Base-by-base conservation (phyloP, 495 filamentous ascomycete species). In the Thermothielavioides terrestris region DNA sequence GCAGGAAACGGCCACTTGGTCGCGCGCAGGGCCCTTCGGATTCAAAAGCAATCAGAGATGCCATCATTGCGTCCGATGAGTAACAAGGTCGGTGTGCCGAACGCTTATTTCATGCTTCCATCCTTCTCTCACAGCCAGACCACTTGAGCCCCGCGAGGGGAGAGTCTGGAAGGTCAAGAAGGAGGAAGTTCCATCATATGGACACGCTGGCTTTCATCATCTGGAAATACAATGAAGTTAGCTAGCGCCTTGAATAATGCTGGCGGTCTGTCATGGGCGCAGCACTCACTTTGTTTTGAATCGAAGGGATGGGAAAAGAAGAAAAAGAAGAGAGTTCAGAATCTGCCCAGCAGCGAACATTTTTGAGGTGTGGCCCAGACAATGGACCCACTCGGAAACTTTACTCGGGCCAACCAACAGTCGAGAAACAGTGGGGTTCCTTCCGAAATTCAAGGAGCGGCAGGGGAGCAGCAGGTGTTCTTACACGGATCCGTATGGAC, bases 181-280 rank as follows among this genome's bases (percentile, higher is more conserved):
- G 75, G 75, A 73, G 77, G 78, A 73, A 80, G 79, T 78, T 70
- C 70, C 76, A 77, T 95, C 88, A 91, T 83, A 83, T 70, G 59
- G 81, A 85, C 91, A 96, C 91, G 76, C 86, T 36, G 80, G 87
- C 86, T 95, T 94, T 96, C 92, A 96, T 98, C 92, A 97, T 94
- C 87, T 95, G 65, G 4, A 43, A 40, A n/a, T n/a, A n/a, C n/a
- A n/a, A n/a, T n/a, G n/a, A n/a, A n/a, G n/a, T n/a, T n/a, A n/a
- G n/a, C n/a, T n/a, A n/a, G n/a, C n/a, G n/a, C n/a, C n/a, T n/a
- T n/a, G n/a, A n/a, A n/a, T n/a, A n/a, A 17, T 22, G n/a, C 12
- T 18, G 12, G 35, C 28, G 38, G 14, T 49, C 10, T 21, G 20
- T 27, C 18, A 38, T 46, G 45, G 44, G 60, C 47, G 54, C 49